These are phyloP conservation scores for Lepiota venenata DNA, from an alignment of 768 basidiomycete genomes.

Conservation along the genomic window DNA sequence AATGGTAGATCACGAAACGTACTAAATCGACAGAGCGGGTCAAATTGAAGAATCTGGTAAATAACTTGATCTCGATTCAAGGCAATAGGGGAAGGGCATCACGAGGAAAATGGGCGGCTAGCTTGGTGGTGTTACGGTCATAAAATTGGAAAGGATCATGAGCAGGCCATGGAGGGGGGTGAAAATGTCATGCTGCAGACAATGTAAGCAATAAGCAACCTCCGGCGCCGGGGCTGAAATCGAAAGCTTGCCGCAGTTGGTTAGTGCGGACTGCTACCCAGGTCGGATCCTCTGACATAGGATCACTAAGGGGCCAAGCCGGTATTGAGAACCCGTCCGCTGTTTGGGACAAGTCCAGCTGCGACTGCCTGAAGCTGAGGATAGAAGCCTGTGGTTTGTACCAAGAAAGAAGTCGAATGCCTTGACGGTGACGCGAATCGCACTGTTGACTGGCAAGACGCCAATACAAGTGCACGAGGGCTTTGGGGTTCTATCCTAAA, in stretches of 20 bases:
- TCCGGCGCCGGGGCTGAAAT: not conserved
- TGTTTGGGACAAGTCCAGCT: not conserved
- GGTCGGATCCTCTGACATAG: no score
- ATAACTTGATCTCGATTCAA: conserved; percentile 1
- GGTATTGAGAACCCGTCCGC: not conserved
- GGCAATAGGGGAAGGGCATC: not conserved
- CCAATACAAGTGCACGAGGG: not conserved
- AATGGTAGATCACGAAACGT: conserved; percentile 1
- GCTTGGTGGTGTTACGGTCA: not conserved
- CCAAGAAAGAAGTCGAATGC: conserved; percentile 4
- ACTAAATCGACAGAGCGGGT: not conserved
- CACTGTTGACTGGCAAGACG: conserved; percentile 1
- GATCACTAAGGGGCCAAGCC: no score
- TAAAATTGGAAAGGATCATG: not conserved
- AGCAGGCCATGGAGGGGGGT: not conserved
- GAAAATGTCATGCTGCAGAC: not conserved
- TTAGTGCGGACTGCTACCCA: no score
- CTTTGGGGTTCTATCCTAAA: not conserved
- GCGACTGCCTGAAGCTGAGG: not conserved
- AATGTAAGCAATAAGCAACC: not conserved
- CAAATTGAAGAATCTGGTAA: not conserved
- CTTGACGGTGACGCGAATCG: not conserved
- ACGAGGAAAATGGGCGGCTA: conserved; percentile 3
- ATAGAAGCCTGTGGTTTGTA: not conserved
- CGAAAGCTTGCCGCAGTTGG: no score